phyloP scores from a whole-genome alignment of 108 stramenopile genomes.

The Pseudonitzschia pungens region DNA sequence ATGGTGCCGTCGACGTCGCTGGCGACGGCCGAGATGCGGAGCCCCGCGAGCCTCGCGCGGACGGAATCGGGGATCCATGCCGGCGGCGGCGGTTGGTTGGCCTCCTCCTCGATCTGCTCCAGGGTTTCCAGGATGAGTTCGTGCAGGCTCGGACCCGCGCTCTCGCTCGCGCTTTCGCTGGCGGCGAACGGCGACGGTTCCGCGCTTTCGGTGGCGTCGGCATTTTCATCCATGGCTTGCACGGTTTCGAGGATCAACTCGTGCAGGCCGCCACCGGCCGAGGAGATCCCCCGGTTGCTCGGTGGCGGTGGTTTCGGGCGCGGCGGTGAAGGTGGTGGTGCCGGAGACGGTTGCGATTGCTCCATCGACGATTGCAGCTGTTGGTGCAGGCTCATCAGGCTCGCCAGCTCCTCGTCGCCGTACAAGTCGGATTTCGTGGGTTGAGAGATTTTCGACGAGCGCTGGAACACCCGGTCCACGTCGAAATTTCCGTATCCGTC shows the following conservation, averaged over 20 bases:
- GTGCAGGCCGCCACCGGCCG: slow-evolving; percentile 39
- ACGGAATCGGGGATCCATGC: slow-evolving; percentile 20
- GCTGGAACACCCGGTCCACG: not conserved
- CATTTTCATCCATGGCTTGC: slow-evolving; percentile 23
- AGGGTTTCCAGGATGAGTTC: slow-evolving; percentile 59
- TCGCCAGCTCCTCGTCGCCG: slow-evolving; percentile 63
- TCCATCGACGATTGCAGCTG: slow-evolving; percentile 22
- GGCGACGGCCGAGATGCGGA: slow-evolving; percentile 60
- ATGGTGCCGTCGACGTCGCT: slow-evolving; percentile 91
- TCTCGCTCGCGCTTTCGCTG: slow-evolving; percentile 11
- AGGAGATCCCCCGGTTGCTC: slow-evolving; percentile 22
- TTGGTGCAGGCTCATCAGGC: slow-evolving; percentile 56
- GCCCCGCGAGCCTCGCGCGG: slow-evolving; percentile 15
- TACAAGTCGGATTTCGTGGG: slow-evolving; percentile 67
- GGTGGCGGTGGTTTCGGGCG: slow-evolving; percentile 4
- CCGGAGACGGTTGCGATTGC: not conserved
- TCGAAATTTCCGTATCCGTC: not conserved
- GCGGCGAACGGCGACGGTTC: not conserved
- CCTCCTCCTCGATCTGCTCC: not conserved
- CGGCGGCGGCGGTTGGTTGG: not conserved
- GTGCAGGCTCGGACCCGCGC: slow-evolving; percentile 37
- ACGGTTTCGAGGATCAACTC: slow-evolving; percentile 64
- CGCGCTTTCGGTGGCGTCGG: slow-evolving; percentile 13
- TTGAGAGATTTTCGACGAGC: not conserved
- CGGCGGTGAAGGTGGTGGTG: not conserved